Conservation (phyloP, 2,329 filamentous ascomycete genomes). For the Colletotrichum acutatum region DNA sequence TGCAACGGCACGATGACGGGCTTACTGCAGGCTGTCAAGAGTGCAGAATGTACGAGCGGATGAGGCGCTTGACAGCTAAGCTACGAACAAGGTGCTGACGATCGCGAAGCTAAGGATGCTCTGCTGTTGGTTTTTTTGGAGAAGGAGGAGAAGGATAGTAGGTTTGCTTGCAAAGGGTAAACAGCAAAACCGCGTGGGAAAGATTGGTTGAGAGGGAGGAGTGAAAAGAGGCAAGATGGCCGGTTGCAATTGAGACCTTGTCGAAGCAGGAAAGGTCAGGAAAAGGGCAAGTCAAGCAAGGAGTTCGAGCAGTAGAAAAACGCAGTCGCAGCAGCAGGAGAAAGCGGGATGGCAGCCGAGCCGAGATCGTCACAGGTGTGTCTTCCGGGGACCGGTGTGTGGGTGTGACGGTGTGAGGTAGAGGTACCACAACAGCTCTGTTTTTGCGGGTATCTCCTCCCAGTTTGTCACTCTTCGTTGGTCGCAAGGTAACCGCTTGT, state of each 20-base stretch:
- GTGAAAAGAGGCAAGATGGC: not conserved
- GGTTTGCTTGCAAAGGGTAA: not conserved
- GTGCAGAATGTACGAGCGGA: not conserved
- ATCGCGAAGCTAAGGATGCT: conserved; percentile 25
- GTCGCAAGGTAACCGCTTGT: not conserved
- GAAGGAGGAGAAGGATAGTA: conserved; percentile 3
- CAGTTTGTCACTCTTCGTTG: not conserved
- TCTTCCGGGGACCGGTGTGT: conserved; percentile 19
- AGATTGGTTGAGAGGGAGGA: not conserved
- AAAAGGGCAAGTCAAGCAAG: conserved; percentile 9
- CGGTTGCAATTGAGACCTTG: conserved; percentile 32
- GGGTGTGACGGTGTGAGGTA: conserved; percentile 16
- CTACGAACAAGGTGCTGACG: conserved; percentile 26
- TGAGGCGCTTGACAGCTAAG: conserved; percentile 6
- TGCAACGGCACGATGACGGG: conserved; percentile 8
- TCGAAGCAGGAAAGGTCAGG: not conserved
- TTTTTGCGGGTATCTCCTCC: not conserved
- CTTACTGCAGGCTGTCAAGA: conserved; percentile 21
- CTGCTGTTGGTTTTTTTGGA: not conserved
- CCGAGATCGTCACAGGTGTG: conserved; percentile 34
- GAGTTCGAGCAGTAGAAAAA: conserved; percentile 23
- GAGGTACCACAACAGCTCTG: conserved; percentile 21
- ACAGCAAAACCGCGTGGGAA: not conserved
- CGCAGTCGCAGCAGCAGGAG: conserved; percentile 8
- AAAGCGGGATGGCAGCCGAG: conserved; percentile 29